Evolutionary conservation across 2,329 filamentous ascomycete genomes (phyloP).

Genomic region (Hypoxylon sp.): DNA sequence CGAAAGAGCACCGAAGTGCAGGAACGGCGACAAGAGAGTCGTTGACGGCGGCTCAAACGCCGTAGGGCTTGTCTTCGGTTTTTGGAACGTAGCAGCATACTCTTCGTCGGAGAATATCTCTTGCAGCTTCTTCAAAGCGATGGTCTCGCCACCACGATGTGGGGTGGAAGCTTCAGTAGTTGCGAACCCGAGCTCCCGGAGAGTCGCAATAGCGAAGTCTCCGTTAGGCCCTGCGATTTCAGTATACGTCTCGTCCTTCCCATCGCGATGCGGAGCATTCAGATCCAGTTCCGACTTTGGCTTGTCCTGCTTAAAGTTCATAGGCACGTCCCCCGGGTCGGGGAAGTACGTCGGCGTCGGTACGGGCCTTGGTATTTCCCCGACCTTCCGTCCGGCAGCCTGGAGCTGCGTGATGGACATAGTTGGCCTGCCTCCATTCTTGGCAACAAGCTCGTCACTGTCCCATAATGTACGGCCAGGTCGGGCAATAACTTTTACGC

Average conservation of each 20-base stretch:
- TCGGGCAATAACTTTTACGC: constrained; percentile 71
- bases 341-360: constrained; percentile 66
- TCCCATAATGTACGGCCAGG: constrained; percentile 77
- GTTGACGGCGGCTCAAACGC: constrained; percentile 77
- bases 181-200: constrained; percentile 74
- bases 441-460: constrained; percentile 71
- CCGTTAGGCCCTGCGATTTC: constrained; percentile 70
- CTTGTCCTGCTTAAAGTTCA: constrained; percentile 65
- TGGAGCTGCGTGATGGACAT: constrained; percentile 77
- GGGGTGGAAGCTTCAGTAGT: constrained; percentile 66
- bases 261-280: constrained; percentile 63
- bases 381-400: constrained; percentile 68
- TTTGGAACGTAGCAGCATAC: constrained; percentile 78
- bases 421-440: constrained; percentile 73
- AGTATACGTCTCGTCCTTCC: constrained; percentile 64
- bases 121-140: constrained; percentile 65
- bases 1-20: constrained; percentile 79
- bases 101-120: constrained; percentile 67
- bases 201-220: constrained; percentile 74
- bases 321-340: constrained; percentile 67
- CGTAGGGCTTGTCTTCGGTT: constrained; percentile 77
- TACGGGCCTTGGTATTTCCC: constrained; percentile 67
- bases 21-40: constrained; percentile 74
- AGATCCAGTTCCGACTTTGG: constrained; percentile 62
- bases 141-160: constrained; percentile 74